phyloP scores from a whole-genome alignment of 2,329 filamentous ascomycete genomes.

The Colletotrichum phormii region DNA sequence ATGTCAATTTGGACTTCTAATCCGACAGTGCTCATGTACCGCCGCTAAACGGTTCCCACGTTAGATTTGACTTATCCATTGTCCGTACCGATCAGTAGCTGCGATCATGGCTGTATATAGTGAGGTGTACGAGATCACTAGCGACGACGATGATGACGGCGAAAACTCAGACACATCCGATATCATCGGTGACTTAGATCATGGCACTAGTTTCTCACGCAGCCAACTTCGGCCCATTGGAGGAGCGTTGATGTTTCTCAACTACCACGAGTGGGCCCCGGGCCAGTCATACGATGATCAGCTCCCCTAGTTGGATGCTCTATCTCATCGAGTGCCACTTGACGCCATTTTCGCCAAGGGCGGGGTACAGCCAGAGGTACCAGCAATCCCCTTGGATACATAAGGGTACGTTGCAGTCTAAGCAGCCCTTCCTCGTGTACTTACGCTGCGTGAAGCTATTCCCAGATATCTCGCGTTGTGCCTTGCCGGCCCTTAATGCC shows the following conservation, averaged over 20 bases:
- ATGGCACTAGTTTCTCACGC: not conserved
- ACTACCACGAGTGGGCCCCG: not conserved
- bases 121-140: not conserved
- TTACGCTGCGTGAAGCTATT: too few relatives aligned
- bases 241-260: not conserved
- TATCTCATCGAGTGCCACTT: too few relatives aligned
- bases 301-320: not conserved
- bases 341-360: too few relatives aligned
- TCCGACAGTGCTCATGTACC: not conserved
- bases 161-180: constrained; percentile 7
- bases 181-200: not conserved
- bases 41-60: not conserved
- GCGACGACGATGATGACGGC: not conserved
- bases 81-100: not conserved
- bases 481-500: too few relatives aligned
- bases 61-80: not conserved
- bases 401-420: too few relatives aligned
- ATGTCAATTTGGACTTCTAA: too few relatives aligned
- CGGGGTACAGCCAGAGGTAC: too few relatives aligned
- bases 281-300: constrained; percentile 3
- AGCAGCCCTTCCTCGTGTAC: too few relatives aligned
- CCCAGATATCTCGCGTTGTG: too few relatives aligned
- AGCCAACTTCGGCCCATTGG: constrained; percentile 1
- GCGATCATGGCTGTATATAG: not conserved
- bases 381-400: too few relatives aligned